These are phyloP conservation scores for Xylariaceae sp. DNA, from an alignment of 2,329 filamentous ascomycete genomes.

Conservation along the genomic window DNA sequence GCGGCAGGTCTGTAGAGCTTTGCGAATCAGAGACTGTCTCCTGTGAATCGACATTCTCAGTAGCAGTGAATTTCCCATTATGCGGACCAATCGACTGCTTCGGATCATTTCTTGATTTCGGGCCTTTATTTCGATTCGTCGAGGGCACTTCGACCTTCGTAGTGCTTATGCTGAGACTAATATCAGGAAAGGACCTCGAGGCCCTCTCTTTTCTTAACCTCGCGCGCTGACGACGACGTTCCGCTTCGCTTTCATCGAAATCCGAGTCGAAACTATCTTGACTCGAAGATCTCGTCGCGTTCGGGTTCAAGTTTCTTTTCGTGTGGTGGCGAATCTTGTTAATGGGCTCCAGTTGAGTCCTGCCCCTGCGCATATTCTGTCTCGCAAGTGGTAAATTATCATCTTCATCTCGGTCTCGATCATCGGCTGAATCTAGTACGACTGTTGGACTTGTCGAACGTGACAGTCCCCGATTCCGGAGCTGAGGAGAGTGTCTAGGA, in stretches of 20 bases:
- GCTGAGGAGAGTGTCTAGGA: slow-evolving; percentile 21
- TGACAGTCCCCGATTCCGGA: slow-evolving; percentile 16
- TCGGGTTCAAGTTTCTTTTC: slow-evolving; percentile 16
- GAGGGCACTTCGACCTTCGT: slow-evolving; percentile 30
- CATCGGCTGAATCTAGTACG: slow-evolving; percentile 1
- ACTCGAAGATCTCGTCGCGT: slow-evolving; percentile 16
- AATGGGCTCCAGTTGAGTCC: slow-evolving; percentile 27
- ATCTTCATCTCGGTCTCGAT: slow-evolving; percentile 11
- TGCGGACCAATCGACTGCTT: slow-evolving; percentile 19
- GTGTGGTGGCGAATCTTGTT: slow-evolving; percentile 26
- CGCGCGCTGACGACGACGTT: slow-evolving; percentile 27
- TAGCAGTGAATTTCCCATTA: slow-evolving; percentile 14
- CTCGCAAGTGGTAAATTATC: slow-evolving; percentile 19
- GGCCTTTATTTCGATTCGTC: slow-evolving; percentile 24
- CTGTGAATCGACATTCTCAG: slow-evolving; percentile 26
- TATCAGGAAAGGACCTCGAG: slow-evolving; percentile 26
- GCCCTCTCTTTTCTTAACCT: slow-evolving; percentile 26
- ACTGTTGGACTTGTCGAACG: slow-evolving; percentile 16
- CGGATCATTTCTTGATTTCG: slow-evolving; percentile 4
- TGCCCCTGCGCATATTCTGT: slow-evolving; percentile 10
- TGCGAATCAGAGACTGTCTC: slow-evolving; percentile 33
- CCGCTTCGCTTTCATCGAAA: slow-evolving; percentile 23
- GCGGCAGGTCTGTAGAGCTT: slow-evolving; percentile 15
- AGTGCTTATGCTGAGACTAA: slow-evolving; percentile 21
- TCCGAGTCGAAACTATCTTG: slow-evolving; percentile 26